Conservation (phyloP, 2,329 filamentous ascomycete genomes). For the Fusarium longipes region DNA sequence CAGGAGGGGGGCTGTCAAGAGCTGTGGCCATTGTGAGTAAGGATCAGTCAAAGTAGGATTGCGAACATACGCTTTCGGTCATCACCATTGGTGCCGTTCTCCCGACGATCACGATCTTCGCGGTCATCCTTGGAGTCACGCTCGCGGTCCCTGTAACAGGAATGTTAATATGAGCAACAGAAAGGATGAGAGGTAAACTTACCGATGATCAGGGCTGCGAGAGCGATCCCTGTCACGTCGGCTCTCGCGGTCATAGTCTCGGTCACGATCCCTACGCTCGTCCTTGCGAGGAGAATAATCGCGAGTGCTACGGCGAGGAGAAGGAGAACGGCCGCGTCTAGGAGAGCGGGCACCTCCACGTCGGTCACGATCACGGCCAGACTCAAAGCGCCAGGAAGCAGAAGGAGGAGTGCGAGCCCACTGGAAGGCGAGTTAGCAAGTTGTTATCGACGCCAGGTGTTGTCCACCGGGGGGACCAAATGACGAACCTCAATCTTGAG, state of each 20-base stretch:
- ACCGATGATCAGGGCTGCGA: constrained; percentile 75
- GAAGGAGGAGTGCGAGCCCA: constrained; percentile 99
- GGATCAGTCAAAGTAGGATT: not conserved
- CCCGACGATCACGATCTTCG: constrained; percentile 78
- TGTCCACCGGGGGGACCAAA: not conserved
- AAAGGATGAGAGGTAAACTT: constrained; percentile 28
- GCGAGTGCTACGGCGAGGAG: constrained; percentile 79
- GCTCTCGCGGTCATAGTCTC: constrained; percentile 80
- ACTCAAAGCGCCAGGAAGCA: constrained; percentile 98
- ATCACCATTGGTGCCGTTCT: constrained; percentile 84
- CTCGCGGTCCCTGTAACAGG: constrained; percentile 60
- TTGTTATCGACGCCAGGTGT: not conserved
- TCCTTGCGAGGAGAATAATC: constrained; percentile 92
- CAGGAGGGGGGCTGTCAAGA: constrained; percentile 82
- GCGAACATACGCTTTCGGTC: constrained; percentile 82
- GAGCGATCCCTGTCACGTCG: constrained; percentile 82
- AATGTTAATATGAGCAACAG: constrained; percentile 16
- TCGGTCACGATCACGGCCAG: constrained; percentile 81
- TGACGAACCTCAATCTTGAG: constrained; percentile 92
- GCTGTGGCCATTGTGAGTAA: constrained; percentile 54
- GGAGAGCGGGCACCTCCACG: constrained; percentile 68
- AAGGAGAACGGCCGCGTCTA: constrained; percentile 78
- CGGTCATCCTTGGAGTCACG: constrained; percentile 72
- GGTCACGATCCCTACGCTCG: constrained; percentile 83
- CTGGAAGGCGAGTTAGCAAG: constrained; percentile 58